Conservation (phyloP, 257 asterid genomes). For the Solanum piurae region DNA sequence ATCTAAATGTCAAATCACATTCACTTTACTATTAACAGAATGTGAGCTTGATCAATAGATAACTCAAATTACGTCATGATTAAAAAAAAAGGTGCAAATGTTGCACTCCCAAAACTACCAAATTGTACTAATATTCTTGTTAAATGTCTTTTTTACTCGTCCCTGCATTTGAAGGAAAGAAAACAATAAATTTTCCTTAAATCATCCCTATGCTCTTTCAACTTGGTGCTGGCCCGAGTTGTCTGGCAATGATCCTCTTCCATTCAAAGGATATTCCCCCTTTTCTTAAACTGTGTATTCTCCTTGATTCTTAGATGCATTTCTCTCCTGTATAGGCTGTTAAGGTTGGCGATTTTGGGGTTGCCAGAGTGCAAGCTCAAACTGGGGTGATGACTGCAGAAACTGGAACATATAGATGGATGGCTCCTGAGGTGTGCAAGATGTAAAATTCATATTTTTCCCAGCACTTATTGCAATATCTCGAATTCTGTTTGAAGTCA, state of each 20-base stretch:
- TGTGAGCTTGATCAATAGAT: background rate
- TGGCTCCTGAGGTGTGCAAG: conserved; percentile 89
- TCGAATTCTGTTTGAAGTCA: background rate
- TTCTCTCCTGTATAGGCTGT: conserved; percentile 42
- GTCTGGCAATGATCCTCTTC: background rate
- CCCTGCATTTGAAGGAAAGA: background rate
- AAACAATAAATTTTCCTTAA: background rate
- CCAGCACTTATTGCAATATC: background rate
- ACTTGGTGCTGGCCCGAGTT: background rate
- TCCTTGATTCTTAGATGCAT: background rate
- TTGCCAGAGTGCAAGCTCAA: conserved; percentile 77
- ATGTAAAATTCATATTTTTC: background rate
- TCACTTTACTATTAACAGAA: background rate
- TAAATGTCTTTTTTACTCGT: background rate
- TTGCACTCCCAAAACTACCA: background rate
- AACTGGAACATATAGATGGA: conserved; percentile 97
- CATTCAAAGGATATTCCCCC: background rate
- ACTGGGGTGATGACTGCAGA: conserved; percentile 98
- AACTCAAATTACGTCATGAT: background rate
- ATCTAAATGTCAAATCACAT: background rate
- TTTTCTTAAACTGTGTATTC: background rate
- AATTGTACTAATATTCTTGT: background rate
- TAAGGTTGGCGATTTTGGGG: conserved; percentile 96
- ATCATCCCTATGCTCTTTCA: background rate
- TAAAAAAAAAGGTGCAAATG: background rate